Percentiles rank a stretch among this genome's conserved stretches.
phyloP scores from a whole-genome alignment of 2,329 filamentous ascomycete species.

The Ophiostoma sp. region DNA sequence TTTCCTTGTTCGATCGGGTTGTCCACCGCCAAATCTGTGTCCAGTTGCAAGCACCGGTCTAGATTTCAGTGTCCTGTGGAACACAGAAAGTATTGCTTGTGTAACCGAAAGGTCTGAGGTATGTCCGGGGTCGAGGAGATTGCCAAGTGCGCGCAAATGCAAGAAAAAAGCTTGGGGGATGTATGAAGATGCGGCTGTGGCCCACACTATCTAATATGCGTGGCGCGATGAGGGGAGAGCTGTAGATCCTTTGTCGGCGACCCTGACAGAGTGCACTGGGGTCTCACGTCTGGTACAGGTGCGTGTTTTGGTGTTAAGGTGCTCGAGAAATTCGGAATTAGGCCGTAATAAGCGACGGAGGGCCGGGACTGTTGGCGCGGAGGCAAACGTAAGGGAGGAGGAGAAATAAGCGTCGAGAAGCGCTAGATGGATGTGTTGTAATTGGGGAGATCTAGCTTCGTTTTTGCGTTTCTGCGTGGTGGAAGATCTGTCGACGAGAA shows the following conservation, averaged over 20 bases:
- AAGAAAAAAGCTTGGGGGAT: neutral
- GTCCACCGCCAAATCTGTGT: neutral
- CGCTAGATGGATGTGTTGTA: slow-evolving; percentile 6
- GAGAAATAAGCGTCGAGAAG: slow-evolving; percentile 3
- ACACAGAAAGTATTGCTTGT: slow-evolving; percentile 4
- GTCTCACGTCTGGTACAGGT: neutral
- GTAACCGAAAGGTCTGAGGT: neutral
- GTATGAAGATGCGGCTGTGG: neutral
- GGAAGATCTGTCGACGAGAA: neutral
- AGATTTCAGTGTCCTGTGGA: neutral
- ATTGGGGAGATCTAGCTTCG: slow-evolving; percentile 13
- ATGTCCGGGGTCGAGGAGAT: neutral
- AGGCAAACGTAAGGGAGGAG: slow-evolving; percentile 1
- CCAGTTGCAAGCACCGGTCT: neutral
- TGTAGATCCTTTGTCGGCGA: slow-evolving; percentile 14
- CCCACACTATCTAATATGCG: neutral
- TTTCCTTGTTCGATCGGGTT: neutral
- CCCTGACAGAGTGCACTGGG: neutral
- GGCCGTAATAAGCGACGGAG: slow-evolving; percentile 17
- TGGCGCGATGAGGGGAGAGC: slow-evolving; percentile 5
- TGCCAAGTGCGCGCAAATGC: neutral
- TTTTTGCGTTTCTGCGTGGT: neutral
- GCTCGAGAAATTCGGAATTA: slow-evolving; percentile 16
- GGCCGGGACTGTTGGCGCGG: neutral
- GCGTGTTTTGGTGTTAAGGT: neutral